These are phyloP conservation scores for Sarocladium oryzae DNA, from an alignment of 2,329 filamentous ascomycete species.

Conservation along the genomic window DNA sequence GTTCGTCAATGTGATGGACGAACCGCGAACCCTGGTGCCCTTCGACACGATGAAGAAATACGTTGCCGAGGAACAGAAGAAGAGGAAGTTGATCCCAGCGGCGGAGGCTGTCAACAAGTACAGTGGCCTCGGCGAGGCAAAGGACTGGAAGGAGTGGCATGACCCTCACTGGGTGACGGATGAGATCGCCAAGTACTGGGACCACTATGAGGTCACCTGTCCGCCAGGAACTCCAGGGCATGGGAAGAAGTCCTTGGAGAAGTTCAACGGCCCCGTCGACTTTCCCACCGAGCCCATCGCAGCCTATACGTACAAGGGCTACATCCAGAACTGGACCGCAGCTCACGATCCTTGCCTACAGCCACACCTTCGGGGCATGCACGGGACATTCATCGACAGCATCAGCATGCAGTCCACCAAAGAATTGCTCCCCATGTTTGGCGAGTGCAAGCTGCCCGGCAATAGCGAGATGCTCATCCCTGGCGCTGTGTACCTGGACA, in stretches of 20 bases:
- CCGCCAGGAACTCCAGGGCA: conserved; percentile 45
- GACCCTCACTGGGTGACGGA: conserved; percentile 41
- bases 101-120: conserved; percentile 18
- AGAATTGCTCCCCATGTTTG: conserved; percentile 53
- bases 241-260: conserved; percentile 26
- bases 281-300: conserved; percentile 29
- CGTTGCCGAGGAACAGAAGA: conserved; percentile 40
- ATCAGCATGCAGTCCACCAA: conserved; percentile 45
- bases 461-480: conserved; percentile 61
- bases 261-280: conserved; percentile 25
- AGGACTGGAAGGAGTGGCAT: conserved; percentile 29
- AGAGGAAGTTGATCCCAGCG: conserved; percentile 33
- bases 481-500: conserved; percentile 56
- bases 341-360: conserved; percentile 56
- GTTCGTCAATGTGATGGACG: conserved; percentile 59
- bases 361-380: conserved; percentile 42
- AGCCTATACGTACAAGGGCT: conserved; percentile 37
- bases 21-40: conserved; percentile 53
- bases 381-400: conserved; percentile 52
- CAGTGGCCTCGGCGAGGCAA: conserved; percentile 32
- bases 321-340: conserved; percentile 51
- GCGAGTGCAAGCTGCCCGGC: conserved; percentile 55
- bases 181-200: conserved; percentile 44
- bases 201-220: conserved; percentile 50
- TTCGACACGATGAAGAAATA: conserved; percentile 48